Evolutionary conservation across 2,329 filamentous ascomycete genomes (phyloP).

Genomic region (Aspergillus fijiensis): DNA sequence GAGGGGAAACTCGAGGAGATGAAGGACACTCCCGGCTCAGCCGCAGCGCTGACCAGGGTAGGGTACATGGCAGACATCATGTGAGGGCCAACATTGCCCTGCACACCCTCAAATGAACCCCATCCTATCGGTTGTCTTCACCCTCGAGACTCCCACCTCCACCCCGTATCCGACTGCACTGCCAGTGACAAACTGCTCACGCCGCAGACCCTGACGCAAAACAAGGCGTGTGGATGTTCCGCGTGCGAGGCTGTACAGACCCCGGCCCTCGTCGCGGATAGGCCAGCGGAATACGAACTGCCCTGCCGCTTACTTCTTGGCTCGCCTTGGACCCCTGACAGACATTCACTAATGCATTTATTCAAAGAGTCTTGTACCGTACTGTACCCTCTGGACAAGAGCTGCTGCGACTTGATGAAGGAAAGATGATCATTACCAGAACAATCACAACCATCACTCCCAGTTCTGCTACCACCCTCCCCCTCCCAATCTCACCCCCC

Average conservation of each 20-base stretch:
- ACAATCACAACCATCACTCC: not conserved
- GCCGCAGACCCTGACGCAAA: not conserved
- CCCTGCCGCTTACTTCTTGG: slow-evolving; percentile 4
- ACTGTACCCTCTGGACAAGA: not conserved
- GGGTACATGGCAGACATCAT: not conserved
- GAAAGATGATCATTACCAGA: not conserved
- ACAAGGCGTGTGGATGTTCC: not conserved
- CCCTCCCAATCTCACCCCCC: not conserved
- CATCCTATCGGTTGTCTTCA: not conserved
- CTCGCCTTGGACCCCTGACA: not conserved
- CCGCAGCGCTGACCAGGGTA: not conserved
- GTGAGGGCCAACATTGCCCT: not conserved
- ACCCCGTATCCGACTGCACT: not conserved
- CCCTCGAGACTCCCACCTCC: not conserved
- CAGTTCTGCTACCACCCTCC: not conserved
- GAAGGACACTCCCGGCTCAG: not conserved
- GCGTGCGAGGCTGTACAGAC: not conserved
- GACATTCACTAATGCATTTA: not conserved
- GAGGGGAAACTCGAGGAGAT: not conserved
- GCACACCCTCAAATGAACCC: not conserved
- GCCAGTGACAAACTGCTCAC: not conserved
- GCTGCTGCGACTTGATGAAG: no score
- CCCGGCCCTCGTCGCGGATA: not conserved
- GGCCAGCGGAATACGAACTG: slow-evolving; percentile 3
- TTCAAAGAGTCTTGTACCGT: not conserved